A percentile compares a stretch with the other conserved stretches of the same genome.
phyloP scores from a whole-genome alignment of 2,329 filamentous ascomycete species.

The Hypoxylon sp. region DNA sequence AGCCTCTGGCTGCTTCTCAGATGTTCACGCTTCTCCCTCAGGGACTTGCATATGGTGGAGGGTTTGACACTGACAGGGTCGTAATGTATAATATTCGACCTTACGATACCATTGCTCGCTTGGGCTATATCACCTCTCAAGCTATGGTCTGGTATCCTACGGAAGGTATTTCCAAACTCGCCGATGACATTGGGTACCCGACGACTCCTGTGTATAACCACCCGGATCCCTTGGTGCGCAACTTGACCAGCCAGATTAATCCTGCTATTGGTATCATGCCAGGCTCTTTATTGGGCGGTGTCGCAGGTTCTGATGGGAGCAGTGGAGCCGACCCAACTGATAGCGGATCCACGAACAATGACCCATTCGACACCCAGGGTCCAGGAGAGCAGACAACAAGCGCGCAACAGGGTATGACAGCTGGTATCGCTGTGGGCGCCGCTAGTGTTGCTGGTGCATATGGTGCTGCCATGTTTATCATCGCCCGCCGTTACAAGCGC shows the following conservation, averaged over 20 bases:
- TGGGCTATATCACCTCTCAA: slow-evolving; percentile 86
- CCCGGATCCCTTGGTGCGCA: slow-evolving; percentile 73
- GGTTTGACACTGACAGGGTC: slow-evolving; percentile 70
- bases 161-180: slow-evolving; percentile 76
- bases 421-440: slow-evolving; percentile 81
- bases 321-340: slow-evolving; percentile 56
- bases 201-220: slow-evolving; percentile 83
- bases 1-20: slow-evolving; percentile 81
- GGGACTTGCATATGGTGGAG: slow-evolving; percentile 76
- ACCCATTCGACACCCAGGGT: slow-evolving; percentile 60
- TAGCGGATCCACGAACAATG: slow-evolving; percentile 53
- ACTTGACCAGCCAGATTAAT: slow-evolving; percentile 86
- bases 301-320: slow-evolving; percentile 58
- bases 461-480: slow-evolving; percentile 93
- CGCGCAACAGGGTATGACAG: slow-evolving; percentile 73
- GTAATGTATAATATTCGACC: slow-evolving; percentile 81
- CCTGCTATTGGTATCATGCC: slow-evolving; percentile 78
- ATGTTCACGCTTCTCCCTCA: slow-evolving; percentile 84
- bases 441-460: slow-evolving; percentile 87
- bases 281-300: slow-evolving; percentile 61
- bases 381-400: slow-evolving; percentile 63
- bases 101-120: slow-evolving; percentile 76
- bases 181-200: slow-evolving; percentile 78
- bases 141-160: slow-evolving; percentile 83
- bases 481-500: slow-evolving; percentile 91